Percentiles rank a stretch among this genome's conserved stretches.
These are phyloP conservation scores for Miscanthus sacchariflorus DNA, from an alignment of 202 grass and related monocot species.

Conservation along the genomic window DNA sequence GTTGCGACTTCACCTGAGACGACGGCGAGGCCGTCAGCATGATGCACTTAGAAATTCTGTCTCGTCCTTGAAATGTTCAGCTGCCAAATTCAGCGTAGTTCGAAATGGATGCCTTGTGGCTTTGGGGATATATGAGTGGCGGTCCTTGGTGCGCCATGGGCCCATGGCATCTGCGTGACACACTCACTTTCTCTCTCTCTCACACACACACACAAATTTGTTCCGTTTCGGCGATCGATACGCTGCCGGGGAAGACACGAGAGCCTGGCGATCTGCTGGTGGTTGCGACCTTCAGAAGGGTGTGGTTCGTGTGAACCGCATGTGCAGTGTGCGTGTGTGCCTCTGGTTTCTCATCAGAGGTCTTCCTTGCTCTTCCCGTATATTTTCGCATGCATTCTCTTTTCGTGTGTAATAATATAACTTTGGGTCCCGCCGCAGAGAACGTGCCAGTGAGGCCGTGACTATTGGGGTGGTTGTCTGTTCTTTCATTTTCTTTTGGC, in stretches of 20 bases:
- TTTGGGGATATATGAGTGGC: conserved; percentile 2
- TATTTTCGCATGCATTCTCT: background rate
- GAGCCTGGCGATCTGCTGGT: background rate
- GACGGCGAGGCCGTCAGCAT: conserved; percentile 44
- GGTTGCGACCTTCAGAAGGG: conserved; percentile 7
- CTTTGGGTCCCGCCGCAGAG: background rate
- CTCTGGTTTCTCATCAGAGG: background rate
- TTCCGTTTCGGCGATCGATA: conserved; percentile 16
- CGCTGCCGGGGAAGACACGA: background rate
- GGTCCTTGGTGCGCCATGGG: background rate
- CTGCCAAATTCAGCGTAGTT: background rate
- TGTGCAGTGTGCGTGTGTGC: background rate
- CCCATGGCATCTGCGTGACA: conserved; percentile 46
- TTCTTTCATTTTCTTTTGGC: background rate
- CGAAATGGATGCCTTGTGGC: background rate
- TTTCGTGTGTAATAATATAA: background rate
- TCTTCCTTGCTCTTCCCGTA: background rate
- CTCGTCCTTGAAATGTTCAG: background rate
- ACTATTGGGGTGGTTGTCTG: background rate
- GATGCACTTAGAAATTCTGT: background rate
- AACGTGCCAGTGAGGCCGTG: background rate
- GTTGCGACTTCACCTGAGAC: conserved; percentile 39
- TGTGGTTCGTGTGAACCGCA: conserved; percentile 47
- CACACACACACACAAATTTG: conserved; percentile 1
- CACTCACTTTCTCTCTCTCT: background rate